Conservation (phyloP, 345 rosid species). For the Hevea brasiliensis region DNA sequence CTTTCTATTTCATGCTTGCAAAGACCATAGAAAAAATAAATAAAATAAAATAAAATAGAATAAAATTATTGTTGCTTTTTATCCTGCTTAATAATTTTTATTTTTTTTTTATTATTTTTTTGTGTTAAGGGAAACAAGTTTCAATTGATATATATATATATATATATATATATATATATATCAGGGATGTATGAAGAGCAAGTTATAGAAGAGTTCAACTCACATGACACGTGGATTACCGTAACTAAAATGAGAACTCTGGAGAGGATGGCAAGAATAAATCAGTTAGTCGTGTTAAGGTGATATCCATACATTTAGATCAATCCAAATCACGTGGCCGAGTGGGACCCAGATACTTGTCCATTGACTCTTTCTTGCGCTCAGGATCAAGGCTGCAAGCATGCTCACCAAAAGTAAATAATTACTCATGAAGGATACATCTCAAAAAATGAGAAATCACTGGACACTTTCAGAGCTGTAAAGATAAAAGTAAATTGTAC, state of each 20-base stretch:
- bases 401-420: constrained; percentile 20
- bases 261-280: not conserved
- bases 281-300: not conserved
- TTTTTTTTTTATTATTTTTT: no score
- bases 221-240: constrained; percentile 5
- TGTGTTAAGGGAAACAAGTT: no score
- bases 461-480: not conserved
- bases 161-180: no score
- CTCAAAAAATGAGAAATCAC: not conserved
- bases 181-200: not conserved
- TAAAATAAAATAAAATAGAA: no score
- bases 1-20: no score
- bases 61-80: no score
- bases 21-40: no score
- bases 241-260: not conserved
- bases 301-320: constrained; percentile 1
- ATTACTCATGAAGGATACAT: not conserved
- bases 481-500: constrained; percentile 7
- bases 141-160: no score
- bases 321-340: constrained; percentile 38
- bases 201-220: constrained; percentile 6
- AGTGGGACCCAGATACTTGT: constrained; percentile 82
- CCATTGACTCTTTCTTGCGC: constrained; percentile 94
- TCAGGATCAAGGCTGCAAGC: constrained; percentile 90
- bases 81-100: no score